Percentiles rank a stretch among this genome's conserved stretches.
phyloP scores from a whole-genome alignment of 768 basidiomycete species.

The Serendipita sp. region DNA sequence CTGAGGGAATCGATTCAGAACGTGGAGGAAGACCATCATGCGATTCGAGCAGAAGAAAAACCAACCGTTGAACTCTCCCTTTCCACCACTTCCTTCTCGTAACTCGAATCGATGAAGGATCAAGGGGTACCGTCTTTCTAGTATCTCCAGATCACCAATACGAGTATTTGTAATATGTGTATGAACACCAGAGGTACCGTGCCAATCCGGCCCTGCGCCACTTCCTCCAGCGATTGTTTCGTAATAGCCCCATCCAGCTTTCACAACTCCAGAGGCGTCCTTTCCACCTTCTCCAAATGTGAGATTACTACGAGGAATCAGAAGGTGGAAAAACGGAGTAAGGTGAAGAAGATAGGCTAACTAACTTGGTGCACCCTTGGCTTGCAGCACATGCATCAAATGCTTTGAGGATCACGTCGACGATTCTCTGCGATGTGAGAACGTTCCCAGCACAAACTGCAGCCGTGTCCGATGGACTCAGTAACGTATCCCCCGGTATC shows the following conservation, averaged over 20 bases:
- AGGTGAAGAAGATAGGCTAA: slow-evolving; percentile 3
- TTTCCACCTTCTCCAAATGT: slow-evolving; percentile 87
- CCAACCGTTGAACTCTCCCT: slow-evolving; percentile 48
- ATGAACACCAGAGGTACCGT: slow-evolving; percentile 86
- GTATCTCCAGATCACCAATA: slow-evolving; percentile 84
- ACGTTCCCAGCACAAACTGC: slow-evolving; percentile 93
- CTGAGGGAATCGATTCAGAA: too few relatives aligned
- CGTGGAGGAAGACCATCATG: too few relatives aligned
- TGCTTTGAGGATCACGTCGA: slow-evolving; percentile 84
- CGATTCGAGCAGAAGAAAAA: too few relatives aligned
- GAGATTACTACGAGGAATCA: slow-evolving; percentile 39
- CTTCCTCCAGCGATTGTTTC: slow-evolving; percentile 93
- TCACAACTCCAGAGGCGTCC: slow-evolving; percentile 54
- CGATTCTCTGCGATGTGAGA: slow-evolving; percentile 79
- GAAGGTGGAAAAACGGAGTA: neutral
- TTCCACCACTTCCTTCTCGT: slow-evolving; percentile 50
- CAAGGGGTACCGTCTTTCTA: slow-evolving; percentile 89
- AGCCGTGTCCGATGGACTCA: slow-evolving; percentile 70
- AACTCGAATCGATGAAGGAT: slow-evolving; percentile 71
- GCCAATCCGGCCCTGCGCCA: slow-evolving; percentile 78
- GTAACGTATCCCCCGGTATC: slow-evolving; percentile 62
- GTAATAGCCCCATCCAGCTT: slow-evolving; percentile 82
- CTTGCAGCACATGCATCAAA: slow-evolving; percentile 85
- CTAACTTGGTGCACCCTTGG: slow-evolving; percentile 86
- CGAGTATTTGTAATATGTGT: slow-evolving; percentile 89